A percentile compares a stretch with the other conserved stretches of the same genome.
These are phyloP conservation scores for Scedosporium apiospermum DNA, from an alignment of 2,329 filamentous ascomycete genomes.

Conservation along the genomic window DNA sequence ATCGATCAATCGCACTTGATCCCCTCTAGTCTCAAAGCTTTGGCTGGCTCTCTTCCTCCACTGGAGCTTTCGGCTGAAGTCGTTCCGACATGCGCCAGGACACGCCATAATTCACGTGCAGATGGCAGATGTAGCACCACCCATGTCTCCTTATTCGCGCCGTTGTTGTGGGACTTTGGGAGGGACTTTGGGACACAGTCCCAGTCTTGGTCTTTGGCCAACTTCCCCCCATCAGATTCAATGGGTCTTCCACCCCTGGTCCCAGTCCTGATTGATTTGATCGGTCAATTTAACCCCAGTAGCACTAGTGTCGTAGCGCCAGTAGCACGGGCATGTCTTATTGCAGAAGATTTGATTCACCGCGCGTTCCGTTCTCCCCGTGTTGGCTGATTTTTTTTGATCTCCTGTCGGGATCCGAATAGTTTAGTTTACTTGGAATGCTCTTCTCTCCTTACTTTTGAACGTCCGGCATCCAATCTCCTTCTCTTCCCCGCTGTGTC, in stretches of 20 bases:
- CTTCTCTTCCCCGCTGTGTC: not conserved
- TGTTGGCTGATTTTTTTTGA: not conserved
- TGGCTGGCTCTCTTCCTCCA: not conserved
- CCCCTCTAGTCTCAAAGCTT: too few relatives aligned
- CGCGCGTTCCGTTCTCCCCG: not conserved
- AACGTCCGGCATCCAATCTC: not conserved
- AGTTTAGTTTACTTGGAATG: not conserved
- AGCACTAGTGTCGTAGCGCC: not conserved
- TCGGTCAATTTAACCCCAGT: not conserved
- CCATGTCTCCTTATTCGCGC: too few relatives aligned
- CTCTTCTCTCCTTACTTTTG: not conserved
- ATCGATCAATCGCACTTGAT: too few relatives aligned
- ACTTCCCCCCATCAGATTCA: too few relatives aligned
- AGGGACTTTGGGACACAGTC: too few relatives aligned
- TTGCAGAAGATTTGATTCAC: not conserved
- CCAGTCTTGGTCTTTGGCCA: too few relatives aligned
- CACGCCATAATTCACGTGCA: not conserved
- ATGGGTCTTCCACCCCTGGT: too few relatives aligned
- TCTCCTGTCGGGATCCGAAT: not conserved
- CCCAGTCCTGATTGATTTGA: too few relatives aligned
- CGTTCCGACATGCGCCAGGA: not conserved
- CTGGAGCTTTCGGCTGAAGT: not conserved
- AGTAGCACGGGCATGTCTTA: not conserved
- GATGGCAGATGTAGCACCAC: not conserved
- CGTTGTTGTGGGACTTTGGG: too few relatives aligned